Evolutionary conservation across 2,329 filamentous ascomycete genomes (phyloP), one percentile per base, ranked within the genome.

Genomic region (Sarocladium oryzae): DNA sequence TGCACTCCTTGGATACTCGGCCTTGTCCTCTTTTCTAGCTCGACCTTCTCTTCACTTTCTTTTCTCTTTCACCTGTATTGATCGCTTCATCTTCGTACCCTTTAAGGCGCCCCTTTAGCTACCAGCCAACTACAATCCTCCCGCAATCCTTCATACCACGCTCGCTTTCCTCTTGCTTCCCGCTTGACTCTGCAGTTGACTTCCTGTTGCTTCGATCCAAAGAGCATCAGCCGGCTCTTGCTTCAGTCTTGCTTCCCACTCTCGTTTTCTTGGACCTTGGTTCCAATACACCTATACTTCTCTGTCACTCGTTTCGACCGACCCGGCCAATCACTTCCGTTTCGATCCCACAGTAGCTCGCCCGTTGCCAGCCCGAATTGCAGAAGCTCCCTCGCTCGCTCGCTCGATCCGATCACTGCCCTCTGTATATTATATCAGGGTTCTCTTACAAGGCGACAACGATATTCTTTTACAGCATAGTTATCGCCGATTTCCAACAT

Each of bases 301-400:
- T 48, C 43, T 20, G 43, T 48, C 43, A 48, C 43, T 48, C 43
- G 43, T 26, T 48, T 48, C 43, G 43, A 48, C 43, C 24, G 24
- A 21, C 16, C 16, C 18, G 6, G 10, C 10, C 40, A 8, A 45
- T 3, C 24, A 11, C 8, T 21, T 48, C 21, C 26, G 4, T 7
- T 48, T 33, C 43, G 28, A 33, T 48, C 16, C 33, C 43, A 10
- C n/a, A 18, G 9, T 48, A 32, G 4, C 16, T 33, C 13, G 26
- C 21, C 18, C 28, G 26, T 33, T 33, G 28, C 21, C 43, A 48
- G n/a, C 24, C n/a, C 24, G 28, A 48, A 24, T 20, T 48, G 15
- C 16, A 48, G 32, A 48, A 30, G 7, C 13, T 13, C 28, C 28
- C 28, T 30, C 16, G 28, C 28, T 48, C 26, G 43, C 43, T 48